phyloP scores from a whole-genome alignment of 768 basidiomycete genomes.

The Exsudoporus frostii region DNA sequence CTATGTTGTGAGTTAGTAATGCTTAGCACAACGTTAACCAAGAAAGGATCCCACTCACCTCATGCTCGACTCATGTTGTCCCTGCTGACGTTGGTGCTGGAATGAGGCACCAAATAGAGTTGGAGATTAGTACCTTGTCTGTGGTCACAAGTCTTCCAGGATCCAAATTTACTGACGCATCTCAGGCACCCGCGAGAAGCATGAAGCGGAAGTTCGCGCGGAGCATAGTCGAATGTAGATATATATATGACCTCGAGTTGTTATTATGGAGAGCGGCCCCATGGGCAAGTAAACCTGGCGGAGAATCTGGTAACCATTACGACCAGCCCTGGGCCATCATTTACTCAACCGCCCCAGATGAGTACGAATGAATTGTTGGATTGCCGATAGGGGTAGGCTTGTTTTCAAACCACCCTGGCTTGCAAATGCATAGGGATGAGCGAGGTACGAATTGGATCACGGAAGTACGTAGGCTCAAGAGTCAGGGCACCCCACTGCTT shows the following conservation, averaged over 20 bases:
- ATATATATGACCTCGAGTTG: no score
- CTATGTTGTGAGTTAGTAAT: not conserved
- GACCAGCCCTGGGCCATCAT: not conserved
- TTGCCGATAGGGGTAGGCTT: not conserved
- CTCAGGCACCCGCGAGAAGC: not conserved
- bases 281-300: not conserved
- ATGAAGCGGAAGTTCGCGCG: not conserved
- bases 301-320: not conserved
- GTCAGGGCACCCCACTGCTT: no score
- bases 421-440: no score
- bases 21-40: no score
- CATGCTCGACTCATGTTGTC: not conserved
- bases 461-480: not conserved
- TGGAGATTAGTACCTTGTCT: not conserved
- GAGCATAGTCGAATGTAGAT: not conserved
- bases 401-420: not conserved
- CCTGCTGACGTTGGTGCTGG: not conserved
- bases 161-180: not conserved
- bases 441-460: not conserved
- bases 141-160: not conserved
- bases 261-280: not conserved
- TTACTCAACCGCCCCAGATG: not conserved
- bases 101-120: constrained; percentile 10
- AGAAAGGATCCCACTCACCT: not conserved
- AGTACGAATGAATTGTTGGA: not conserved